Percentiles rank a stretch among this genome's conserved stretches.
Evolutionary conservation across 192 early-diverging fungal genomes (phyloP).

Genomic region (Backusella mclennaniae): DNA sequence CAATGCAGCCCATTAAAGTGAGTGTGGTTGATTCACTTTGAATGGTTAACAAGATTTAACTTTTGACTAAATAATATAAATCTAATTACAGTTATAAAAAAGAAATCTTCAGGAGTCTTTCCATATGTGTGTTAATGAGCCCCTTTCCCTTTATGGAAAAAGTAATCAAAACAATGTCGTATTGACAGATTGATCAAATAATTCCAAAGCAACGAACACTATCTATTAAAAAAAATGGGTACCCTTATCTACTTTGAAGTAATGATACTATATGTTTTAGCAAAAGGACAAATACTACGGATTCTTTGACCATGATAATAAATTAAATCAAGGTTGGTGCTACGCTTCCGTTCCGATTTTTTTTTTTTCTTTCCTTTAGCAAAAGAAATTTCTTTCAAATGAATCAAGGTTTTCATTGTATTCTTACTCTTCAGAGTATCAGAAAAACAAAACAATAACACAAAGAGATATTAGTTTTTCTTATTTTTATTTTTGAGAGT

Average conservation of each 20-base stretch:
- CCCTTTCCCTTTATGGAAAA: neutral
- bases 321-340: too few species aligned
- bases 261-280: neutral
- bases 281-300: neutral
- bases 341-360: too few species aligned
- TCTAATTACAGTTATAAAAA: neutral
- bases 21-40: neutral
- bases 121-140: neutral
- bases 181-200: neutral
- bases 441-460: too few species aligned
- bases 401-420: too few species aligned
- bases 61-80: neutral
- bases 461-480: too few species aligned
- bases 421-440: too few species aligned
- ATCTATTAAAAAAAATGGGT: neutral
- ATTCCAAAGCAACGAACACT: neutral
- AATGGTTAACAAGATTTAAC: neutral
- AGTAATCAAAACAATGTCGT: neutral
- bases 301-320: too few species aligned
- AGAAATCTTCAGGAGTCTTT: neutral
- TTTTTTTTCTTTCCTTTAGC: too few species aligned
- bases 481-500: too few species aligned
- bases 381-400: too few species aligned
- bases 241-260: neutral
- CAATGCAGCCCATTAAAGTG: too few species aligned